A percentile compares a stretch with the other conserved stretches of the same genome.
phyloP scores from a whole-genome alignment of 352 stramenopile genomes.

The Phytopythium cucurbitacearum region DNA sequence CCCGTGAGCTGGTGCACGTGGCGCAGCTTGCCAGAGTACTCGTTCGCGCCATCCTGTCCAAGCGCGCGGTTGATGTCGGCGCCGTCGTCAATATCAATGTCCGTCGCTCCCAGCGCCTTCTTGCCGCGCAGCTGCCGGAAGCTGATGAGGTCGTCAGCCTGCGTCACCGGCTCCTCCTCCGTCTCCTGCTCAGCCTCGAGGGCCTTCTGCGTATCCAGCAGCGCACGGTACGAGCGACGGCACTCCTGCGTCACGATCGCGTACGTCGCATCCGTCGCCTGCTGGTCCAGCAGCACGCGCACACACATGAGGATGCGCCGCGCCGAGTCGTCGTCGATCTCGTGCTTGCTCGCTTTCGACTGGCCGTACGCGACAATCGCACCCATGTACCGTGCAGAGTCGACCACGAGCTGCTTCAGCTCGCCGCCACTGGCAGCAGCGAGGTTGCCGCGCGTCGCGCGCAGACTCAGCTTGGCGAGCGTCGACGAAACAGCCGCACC shows the following conservation, averaged over 20 bases:
- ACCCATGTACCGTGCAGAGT: slow-evolving; percentile 72
- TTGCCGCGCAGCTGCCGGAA: slow-evolving; percentile 95
- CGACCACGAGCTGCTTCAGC: slow-evolving; percentile 69
- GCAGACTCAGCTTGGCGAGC: slow-evolving; percentile 97
- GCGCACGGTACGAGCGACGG: slow-evolving; percentile 64
- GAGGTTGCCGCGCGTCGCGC: slow-evolving; percentile 59
- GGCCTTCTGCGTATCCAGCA: slow-evolving; percentile 75
- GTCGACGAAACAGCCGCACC: slow-evolving; percentile 89
- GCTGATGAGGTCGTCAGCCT: slow-evolving; percentile 96
- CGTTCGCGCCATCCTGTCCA: slow-evolving; percentile 80
- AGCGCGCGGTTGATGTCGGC: slow-evolving; percentile 94
- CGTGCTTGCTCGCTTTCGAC: slow-evolving; percentile 72
- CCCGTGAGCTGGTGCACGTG: slow-evolving; percentile 99
- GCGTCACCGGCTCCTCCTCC: slow-evolving; percentile 54
- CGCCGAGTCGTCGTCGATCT: slow-evolving; percentile 93
- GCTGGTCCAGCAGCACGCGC: slow-evolving; percentile 92
- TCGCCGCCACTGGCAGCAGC: slow-evolving; percentile 35
- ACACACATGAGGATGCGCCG: slow-evolving; percentile 95
- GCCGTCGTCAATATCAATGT: slow-evolving; percentile 98
- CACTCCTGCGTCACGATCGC: slow-evolving; percentile 82
- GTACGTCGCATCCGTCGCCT: slow-evolving; percentile 53
- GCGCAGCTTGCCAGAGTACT: slow-evolving; percentile 89
- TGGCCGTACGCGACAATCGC: slow-evolving; percentile 69
- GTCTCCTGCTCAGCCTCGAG: slow-evolving; percentile 52
- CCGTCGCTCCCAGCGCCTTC: slow-evolving; percentile 88